phyloP scores from a whole-genome alignment of 192 early-diverging fungal genomes.

The Backusella luteola region DNA sequence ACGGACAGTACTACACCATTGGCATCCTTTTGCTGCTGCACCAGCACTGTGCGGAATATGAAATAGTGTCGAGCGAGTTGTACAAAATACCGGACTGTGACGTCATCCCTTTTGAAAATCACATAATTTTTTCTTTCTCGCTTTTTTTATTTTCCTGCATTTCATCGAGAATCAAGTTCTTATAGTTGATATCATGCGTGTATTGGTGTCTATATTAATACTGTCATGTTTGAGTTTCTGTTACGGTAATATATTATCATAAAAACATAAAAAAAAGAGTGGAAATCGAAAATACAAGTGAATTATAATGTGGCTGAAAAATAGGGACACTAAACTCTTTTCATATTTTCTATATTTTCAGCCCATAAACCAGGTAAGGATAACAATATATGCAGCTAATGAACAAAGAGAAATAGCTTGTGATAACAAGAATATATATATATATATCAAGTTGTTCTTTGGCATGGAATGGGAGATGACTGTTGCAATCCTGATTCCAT shows the following conservation, averaged over 20 bases:
- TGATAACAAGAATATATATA: background rate
- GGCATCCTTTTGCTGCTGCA: background rate
- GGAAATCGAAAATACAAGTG: background rate
- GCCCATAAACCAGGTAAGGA: conserved; percentile 21
- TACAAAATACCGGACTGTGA: background rate
- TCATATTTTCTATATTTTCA: conserved; percentile 2
- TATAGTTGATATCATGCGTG: background rate
- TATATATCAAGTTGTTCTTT: conserved; percentile 59
- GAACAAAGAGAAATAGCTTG: background rate
- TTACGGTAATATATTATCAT: conserved; percentile 3
- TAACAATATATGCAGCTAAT: background rate
- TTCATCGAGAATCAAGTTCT: background rate
- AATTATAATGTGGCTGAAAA: background rate
- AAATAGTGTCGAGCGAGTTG: too few species aligned
- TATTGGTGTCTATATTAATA: background rate
- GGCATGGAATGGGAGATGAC: conserved; percentile 92
- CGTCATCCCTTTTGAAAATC: background rate
- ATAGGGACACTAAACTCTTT: background rate
- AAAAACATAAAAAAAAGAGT: background rate
- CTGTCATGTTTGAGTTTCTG: background rate
- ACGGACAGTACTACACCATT: background rate
- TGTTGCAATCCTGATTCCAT: conserved; percentile 66
- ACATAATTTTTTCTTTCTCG: too few species aligned
- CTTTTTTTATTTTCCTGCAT: background rate
- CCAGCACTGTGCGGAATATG: too few species aligned